phyloP scores from a whole-genome alignment of 371 early-diverging fungal species.

The Mucor saturninus region DNA sequence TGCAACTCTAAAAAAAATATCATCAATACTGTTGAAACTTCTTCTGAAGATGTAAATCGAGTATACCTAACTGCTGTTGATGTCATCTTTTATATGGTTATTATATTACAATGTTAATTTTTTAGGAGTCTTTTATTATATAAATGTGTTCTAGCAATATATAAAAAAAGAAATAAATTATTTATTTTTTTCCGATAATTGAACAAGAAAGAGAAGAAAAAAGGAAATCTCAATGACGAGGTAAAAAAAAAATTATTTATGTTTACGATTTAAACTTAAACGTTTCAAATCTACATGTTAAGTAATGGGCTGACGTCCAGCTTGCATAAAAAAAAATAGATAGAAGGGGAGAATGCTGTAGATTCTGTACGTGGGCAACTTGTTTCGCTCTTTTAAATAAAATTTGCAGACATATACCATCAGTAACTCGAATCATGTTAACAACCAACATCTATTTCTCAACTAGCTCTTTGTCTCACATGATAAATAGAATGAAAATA shows the following conservation, averaged over 20 bases:
- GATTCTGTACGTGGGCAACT: conserved; percentile 9
- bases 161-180: conserved; percentile 6
- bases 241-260: conserved; percentile 1
- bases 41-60: conserved; percentile 2
- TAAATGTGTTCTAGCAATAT: conserved; percentile 1
- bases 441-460: neutral
- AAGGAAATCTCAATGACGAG: conserved; percentile 3
- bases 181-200: neutral
- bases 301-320: conserved; percentile 14
- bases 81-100: conserved; percentile 19
- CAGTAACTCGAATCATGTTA: neutral
- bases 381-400: neutral
- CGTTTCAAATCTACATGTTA: conserved; percentile 16
- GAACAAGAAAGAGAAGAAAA: conserved; percentile 6
- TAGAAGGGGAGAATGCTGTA: neutral
- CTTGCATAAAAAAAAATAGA: conserved; percentile 1
- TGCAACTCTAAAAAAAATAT: conserved; percentile 64
- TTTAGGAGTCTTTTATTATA: conserved; percentile 2
- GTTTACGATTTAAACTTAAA: conserved; percentile 14
- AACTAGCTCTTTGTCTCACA: neutral
- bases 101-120: neutral
- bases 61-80: conserved; percentile 46
- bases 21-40: neutral
- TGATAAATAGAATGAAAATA: neutral
- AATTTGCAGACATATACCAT: neutral